These are phyloP conservation scores for Nothophoma quercina DNA, from an alignment of 2,329 filamentous ascomycete genomes.

Conservation along the genomic window DNA sequence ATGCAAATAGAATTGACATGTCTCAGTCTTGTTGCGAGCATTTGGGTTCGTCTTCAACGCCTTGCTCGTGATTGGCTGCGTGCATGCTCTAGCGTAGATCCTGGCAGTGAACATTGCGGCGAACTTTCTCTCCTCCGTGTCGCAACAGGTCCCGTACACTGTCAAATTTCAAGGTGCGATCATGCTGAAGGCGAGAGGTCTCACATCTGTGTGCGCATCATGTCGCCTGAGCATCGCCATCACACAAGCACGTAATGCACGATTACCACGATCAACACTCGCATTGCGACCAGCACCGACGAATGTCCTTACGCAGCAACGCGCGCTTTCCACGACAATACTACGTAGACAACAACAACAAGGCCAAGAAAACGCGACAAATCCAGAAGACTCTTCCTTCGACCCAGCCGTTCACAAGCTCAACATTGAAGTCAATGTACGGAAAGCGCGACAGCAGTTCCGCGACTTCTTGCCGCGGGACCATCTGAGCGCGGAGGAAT, in stretches of 20 bases:
- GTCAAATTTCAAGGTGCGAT: slow-evolving; percentile 18
- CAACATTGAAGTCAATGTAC: slow-evolving; percentile 69
- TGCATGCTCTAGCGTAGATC: slow-evolving; percentile 28
- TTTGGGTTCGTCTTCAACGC: not conserved
- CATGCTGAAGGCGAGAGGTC: slow-evolving; percentile 42
- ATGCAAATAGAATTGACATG: not conserved
- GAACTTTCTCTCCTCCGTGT: slow-evolving; percentile 37
- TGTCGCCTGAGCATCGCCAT: slow-evolving; percentile 43
- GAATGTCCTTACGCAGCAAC: slow-evolving; percentile 24
- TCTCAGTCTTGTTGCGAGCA: not conserved
- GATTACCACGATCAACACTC: slow-evolving; percentile 25
- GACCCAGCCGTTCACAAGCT: slow-evolving; percentile 30
- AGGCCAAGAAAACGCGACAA: not conserved
- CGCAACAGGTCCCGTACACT: slow-evolving; percentile 8
- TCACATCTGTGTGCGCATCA: slow-evolving; percentile 42
- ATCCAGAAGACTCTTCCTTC: not conserved
- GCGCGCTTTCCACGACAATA: slow-evolving; percentile 32
- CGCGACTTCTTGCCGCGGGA: slow-evolving; percentile 78
- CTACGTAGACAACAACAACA: slow-evolving; percentile 21
- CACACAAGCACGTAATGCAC: slow-evolving; percentile 35
- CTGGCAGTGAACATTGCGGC: slow-evolving; percentile 30
- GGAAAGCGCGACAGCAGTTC: slow-evolving; percentile 76
- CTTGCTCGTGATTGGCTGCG: slow-evolving; percentile 31
- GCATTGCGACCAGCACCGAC: slow-evolving; percentile 22
- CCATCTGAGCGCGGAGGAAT: slow-evolving; percentile 74